Conservation (phyloP, 441 rosid species). For the Populus hybrid region DNA sequence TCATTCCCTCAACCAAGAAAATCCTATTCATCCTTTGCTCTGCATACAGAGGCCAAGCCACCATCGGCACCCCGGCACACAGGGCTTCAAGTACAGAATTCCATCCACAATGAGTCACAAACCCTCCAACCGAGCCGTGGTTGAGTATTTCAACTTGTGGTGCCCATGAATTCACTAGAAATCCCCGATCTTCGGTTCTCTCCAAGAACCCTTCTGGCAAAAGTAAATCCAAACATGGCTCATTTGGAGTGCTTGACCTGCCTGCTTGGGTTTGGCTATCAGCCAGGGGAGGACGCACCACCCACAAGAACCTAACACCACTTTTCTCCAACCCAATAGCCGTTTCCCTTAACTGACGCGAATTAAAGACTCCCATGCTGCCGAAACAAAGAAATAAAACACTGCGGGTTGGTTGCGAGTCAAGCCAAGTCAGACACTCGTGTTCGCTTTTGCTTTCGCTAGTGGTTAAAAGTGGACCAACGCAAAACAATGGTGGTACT, state of each 20-base stretch:
- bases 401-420: slow-evolving; percentile 31
- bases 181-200: slow-evolving; percentile 27
- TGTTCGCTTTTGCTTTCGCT: background rate
- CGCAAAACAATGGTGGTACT: slow-evolving; percentile 26
- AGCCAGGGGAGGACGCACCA: slow-evolving; percentile 25
- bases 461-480: slow-evolving; percentile 33
- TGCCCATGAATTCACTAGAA: slow-evolving; percentile 35
- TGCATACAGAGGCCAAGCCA: slow-evolving; percentile 43
- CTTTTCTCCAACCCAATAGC: slow-evolving; percentile 44
- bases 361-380: slow-evolving; percentile 31
- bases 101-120: slow-evolving; percentile 47
- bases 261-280: background rate
- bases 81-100: slow-evolving; percentile 37
- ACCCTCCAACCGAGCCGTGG: slow-evolving; percentile 36
- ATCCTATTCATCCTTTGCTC: slow-evolving; percentile 29
- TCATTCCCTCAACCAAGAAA: slow-evolving; percentile 28
- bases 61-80: slow-evolving; percentile 42
- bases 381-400: slow-evolving; percentile 46
- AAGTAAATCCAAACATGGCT: slow-evolving; percentile 4
- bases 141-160: slow-evolving; percentile 33
- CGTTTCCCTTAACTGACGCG: slow-evolving; percentile 34
- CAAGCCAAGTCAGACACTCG: slow-evolving; percentile 38
- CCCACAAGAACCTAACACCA: slow-evolving; percentile 40
- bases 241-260: background rate
- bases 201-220: slow-evolving; percentile 42